Base-by-base conservation (phyloP, 2,329 filamentous ascomycete species). In the Cytospora piceicola region DNA sequence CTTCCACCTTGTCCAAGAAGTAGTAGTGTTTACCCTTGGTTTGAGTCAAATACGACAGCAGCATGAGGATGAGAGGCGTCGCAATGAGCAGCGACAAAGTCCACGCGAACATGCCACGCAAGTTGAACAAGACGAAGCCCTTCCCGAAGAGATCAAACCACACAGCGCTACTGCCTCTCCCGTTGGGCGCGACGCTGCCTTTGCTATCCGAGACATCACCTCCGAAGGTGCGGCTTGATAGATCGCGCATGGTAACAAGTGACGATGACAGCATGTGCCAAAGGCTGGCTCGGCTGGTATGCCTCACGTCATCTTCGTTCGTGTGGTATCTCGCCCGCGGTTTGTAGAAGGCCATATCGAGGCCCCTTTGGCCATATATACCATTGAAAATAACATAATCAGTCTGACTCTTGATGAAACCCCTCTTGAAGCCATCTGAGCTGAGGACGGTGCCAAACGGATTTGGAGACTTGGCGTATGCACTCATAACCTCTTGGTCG, bases 191-290 rank as follows among this genome's bases (percentile, higher is more conserved):
- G 71, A 88, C 88, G 63, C 84, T 85, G 59, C 82, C 80, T 64
- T 84, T 81, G 8, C 82, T 79, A 61, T 88, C 85, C 12, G 80
- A 77, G 49, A 84, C 77, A 20, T 81, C 77, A 6, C 89, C 86
- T 59, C 85, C 84, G 72, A 96, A 97, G 2, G 81, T 82, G 55
- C 84, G 80, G 65, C 87, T 88, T 0, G 92, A 89, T 53, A 98
- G 82, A 1, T 83, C 83, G 72, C 89, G 83, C 27, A 92, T 87
- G 0, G 94, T 95, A 8, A 88, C 86, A 29, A 97, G 79, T 7
- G 93, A 88, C 17, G 89, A 89, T 46, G 92, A 96, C 46, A 99
- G 82, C 95, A 99, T 98, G 76, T 98, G 94, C 94, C 94, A 98
- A 24, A 98, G 77, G 68, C 86, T 88, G 56, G 80, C 78, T 66